Conservation (phyloP, 768 basidiomycete genomes). For the Russula ochroleuca region DNA sequence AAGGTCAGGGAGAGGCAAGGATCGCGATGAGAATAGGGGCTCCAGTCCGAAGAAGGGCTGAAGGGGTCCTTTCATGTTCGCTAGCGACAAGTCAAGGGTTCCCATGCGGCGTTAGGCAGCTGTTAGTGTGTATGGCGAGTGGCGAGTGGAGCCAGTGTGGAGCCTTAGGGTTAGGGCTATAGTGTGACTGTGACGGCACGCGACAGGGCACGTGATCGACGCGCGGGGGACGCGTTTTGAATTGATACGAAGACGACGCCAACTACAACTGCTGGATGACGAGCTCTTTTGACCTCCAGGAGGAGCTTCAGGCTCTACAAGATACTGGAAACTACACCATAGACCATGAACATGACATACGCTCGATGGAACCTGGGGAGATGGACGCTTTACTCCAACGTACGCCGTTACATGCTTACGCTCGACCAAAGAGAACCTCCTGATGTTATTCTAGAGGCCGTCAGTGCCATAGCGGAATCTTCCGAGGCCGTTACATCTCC, state of each 20-base stretch:
- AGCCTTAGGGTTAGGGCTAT: too few species aligned
- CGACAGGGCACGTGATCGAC: constrained; percentile 12
- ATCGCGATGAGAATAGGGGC: neutral
- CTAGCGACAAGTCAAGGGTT: too few species aligned
- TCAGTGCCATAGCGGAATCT: constrained; percentile 73
- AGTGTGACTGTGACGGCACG: constrained; percentile 12
- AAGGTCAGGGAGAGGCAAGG: too few species aligned
- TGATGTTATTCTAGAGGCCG: constrained; percentile 51
- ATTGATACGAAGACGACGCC: neutral
- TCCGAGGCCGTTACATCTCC: constrained; percentile 66
- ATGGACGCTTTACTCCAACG: constrained; percentile 55
- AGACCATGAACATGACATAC: constrained; percentile 60
- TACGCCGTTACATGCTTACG: constrained; percentile 30
- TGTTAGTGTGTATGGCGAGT: too few species aligned
- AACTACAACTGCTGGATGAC: constrained; percentile 26
- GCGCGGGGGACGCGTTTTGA: constrained; percentile 13
- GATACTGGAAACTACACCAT: constrained; percentile 63
- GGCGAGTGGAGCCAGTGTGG: too few species aligned
- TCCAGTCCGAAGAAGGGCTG: too few species aligned
- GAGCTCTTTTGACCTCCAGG: constrained; percentile 65
- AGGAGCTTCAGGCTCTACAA: constrained; percentile 64
- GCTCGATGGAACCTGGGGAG: constrained; percentile 45
- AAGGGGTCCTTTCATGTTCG: too few species aligned
- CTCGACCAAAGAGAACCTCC: constrained; percentile 1
- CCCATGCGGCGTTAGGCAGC: too few species aligned